phyloP scores from a whole-genome alignment of 2,329 filamentous ascomycete genomes.

The Aspergillus niger region DNA sequence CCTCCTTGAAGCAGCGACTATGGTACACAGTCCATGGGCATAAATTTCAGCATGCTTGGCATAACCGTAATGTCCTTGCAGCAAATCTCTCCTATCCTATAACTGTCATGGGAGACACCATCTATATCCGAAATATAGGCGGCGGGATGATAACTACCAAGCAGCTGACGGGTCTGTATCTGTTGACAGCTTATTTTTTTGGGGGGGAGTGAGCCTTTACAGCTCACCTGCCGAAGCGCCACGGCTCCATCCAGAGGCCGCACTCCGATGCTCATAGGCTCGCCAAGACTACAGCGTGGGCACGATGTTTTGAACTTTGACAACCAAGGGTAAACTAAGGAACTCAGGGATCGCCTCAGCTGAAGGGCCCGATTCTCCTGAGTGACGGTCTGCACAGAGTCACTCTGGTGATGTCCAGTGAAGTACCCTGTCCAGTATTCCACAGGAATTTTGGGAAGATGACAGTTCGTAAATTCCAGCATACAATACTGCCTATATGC shows the following conservation, averaged over 20 bases:
- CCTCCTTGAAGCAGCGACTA: not conserved
- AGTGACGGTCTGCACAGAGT: not conserved
- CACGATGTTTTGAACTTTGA: not conserved
- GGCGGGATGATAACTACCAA: not conserved
- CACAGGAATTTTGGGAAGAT: too few species aligned
- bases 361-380: not conserved
- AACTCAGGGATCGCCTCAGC: not conserved
- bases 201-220: not conserved
- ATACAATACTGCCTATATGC: too few species aligned
- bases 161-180: not conserved
- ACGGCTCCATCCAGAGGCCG: not conserved
- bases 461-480: too few species aligned
- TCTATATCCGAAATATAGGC: not conserved
- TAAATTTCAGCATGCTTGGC: too few species aligned
- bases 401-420: too few species aligned
- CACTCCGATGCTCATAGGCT: conserved; percentile 3
- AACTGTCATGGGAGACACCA: not conserved
- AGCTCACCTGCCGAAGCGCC: not conserved
- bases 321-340: not conserved
- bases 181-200: not conserved
- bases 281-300: conserved; percentile 1
- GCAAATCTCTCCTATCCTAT: too few species aligned
- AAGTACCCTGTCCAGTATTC: too few species aligned
- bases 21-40: too few species aligned
- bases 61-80: too few species aligned